These are phyloP conservation scores for Clarireedia monteithiana DNA, from an alignment of 2,329 filamentous ascomycete species.

Conservation along the genomic window DNA sequence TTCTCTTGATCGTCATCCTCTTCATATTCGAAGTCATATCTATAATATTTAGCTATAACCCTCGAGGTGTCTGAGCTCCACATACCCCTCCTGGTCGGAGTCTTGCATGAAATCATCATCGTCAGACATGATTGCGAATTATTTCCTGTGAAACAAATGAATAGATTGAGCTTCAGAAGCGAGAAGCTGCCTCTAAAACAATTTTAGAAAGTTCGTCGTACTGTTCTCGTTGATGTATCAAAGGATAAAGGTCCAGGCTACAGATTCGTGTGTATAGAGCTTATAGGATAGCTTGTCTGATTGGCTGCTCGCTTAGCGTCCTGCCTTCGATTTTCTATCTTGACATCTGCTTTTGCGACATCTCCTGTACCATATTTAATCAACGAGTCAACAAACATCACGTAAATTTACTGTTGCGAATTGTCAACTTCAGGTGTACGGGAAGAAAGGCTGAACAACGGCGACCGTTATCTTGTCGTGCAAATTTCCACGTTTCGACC, in stretches of 20 bases:
- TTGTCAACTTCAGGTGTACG: too few relatives aligned
- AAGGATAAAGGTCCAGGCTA: constrained; percentile 11
- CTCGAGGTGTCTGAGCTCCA: constrained; percentile 10
- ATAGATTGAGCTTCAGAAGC: neutral
- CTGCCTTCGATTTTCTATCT: neutral
- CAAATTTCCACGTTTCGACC: neutral
- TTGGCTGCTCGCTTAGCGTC: constrained; percentile 4
- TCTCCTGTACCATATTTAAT: neutral
- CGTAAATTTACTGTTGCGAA: too few relatives aligned
- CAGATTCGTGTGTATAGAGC: constrained; percentile 1
- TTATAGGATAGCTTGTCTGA: neutral
- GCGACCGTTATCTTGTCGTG: too few relatives aligned
- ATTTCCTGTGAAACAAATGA: neutral
- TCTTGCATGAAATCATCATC: constrained; percentile 89
- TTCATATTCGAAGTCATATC: constrained; percentile 96
- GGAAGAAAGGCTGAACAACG: too few relatives aligned
- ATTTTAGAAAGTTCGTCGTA: neutral
- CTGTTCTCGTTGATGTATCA: too few relatives aligned
- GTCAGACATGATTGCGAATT: constrained; percentile 38
- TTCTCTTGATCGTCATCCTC: constrained; percentile 79
- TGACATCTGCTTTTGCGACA: neutral
- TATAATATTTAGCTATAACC: constrained; percentile 29
- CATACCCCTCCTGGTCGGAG: constrained; percentile 77
- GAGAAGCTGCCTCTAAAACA: neutral
- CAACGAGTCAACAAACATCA: neutral